Conservation (phyloP, 2,329 filamentous ascomycete species). For the Pyricularia sp. region DNA sequence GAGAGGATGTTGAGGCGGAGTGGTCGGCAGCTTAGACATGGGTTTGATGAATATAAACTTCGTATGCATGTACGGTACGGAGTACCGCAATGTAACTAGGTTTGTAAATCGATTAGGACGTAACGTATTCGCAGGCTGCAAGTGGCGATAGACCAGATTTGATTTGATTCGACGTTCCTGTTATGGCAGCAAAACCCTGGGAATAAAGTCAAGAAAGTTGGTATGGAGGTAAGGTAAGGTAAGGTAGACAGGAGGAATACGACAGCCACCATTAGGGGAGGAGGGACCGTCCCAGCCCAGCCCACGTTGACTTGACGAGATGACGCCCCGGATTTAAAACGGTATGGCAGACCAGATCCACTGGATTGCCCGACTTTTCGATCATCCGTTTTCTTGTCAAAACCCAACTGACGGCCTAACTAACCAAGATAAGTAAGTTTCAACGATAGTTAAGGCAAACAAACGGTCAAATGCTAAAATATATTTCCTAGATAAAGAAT, state of each 20-base stretch:
- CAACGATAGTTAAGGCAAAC: neutral
- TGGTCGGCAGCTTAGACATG: neutral
- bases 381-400: neutral
- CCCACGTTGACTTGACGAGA: neutral
- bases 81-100: neutral
- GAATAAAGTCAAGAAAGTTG: neutral
- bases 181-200: neutral
- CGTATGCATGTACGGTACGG: neutral
- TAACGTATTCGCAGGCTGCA: neutral
- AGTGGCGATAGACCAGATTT: neutral
- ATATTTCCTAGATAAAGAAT: neutral
- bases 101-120: neutral
- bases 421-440: neutral
- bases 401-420: neutral
- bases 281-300: neutral
- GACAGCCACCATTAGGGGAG: neutral
- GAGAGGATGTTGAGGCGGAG: neutral
- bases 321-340: neutral
- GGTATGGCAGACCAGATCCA: neutral
- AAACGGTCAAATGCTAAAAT: neutral
- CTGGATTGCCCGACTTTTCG: neutral
- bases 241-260: neutral
- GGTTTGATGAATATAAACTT: neutral
- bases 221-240: neutral
- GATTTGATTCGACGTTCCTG: neutral